Percentiles rank a stretch among this genome's conserved stretches.
These are phyloP conservation scores for Strobilomyces dryophilus DNA, from an alignment of 768 basidiomycete species.

Conservation along the genomic window DNA sequence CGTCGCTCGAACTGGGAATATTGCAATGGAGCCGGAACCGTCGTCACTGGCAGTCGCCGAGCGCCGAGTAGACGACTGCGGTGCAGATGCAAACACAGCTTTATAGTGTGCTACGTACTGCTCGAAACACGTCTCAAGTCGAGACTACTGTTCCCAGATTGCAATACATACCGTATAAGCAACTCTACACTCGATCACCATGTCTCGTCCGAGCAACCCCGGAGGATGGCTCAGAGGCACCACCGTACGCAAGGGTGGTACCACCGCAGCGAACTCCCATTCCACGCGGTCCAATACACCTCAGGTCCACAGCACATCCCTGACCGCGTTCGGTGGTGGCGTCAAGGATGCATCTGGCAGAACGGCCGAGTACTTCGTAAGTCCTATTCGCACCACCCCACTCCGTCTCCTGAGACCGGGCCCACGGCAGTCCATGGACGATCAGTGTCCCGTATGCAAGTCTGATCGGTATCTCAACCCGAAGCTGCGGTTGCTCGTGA, in stretches of 20 bases:
- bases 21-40: slow-evolving; percentile 2
- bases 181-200: slow-evolving; percentile 7
- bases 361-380: slow-evolving; percentile 75
- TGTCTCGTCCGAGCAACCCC: slow-evolving; percentile 29
- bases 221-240: slow-evolving; percentile 68
- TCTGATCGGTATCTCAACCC: slow-evolving; percentile 95
- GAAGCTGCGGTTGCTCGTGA: slow-evolving; percentile 88
- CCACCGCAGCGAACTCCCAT: slow-evolving; percentile 36
- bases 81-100: too few relatives aligned
- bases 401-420: slow-evolving; percentile 9
- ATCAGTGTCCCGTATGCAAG: slow-evolving; percentile 96
- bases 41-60: too few relatives aligned
- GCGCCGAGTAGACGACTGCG: too few relatives aligned
- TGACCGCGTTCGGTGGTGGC: slow-evolving; percentile 75
- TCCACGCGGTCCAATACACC: slow-evolving; percentile 62
- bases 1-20: slow-evolving; percentile 13
- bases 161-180: slow-evolving; percentile 6
- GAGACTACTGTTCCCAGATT: slow-evolving; percentile 1
- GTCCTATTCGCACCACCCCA: slow-evolving; percentile 22
- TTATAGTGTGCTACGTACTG: too few relatives aligned
- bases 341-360: slow-evolving; percentile 84
- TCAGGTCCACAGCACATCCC: slow-evolving; percentile 66
- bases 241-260: slow-evolving; percentile 64
- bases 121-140: not conserved
- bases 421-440: slow-evolving; percentile 68